Evolutionary conservation across 2,329 filamentous ascomycete species (phyloP).

Genomic region (Pseudogymnoascus sp.): DNA sequence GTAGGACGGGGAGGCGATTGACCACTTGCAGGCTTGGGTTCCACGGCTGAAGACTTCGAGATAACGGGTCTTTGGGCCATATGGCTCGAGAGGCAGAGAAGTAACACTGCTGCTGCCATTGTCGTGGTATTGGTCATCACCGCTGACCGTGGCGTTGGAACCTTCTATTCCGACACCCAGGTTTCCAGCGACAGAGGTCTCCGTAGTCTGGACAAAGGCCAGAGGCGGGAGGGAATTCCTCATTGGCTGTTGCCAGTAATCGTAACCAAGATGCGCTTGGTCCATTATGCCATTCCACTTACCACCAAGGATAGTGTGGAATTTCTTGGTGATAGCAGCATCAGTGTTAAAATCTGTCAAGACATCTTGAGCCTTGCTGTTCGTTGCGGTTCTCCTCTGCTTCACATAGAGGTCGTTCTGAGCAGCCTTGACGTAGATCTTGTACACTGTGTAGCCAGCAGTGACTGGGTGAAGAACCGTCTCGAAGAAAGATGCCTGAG

Average conservation of each 20-base stretch:
- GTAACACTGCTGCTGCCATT: slow-evolving; percentile 47
- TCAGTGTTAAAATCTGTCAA: slow-evolving; percentile 50
- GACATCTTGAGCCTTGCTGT: slow-evolving; percentile 45
- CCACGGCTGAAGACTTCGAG: slow-evolving; percentile 59
- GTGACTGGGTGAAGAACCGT: slow-evolving; percentile 53
- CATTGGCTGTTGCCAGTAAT: slow-evolving; percentile 66
- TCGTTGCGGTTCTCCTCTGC: slow-evolving; percentile 51
- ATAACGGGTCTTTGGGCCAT: slow-evolving; percentile 48
- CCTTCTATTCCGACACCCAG: slow-evolving; percentile 59
- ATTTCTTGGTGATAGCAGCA: slow-evolving; percentile 46
- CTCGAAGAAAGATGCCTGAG: slow-evolving; percentile 55
- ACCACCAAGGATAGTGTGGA: slow-evolving; percentile 50
- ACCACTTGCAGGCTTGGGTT: slow-evolving; percentile 43
- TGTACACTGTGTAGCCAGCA: slow-evolving; percentile 49
- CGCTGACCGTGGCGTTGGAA: slow-evolving; percentile 58
- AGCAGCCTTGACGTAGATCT: slow-evolving; percentile 44
- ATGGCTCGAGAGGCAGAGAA: slow-evolving; percentile 50
- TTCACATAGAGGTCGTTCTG: slow-evolving; percentile 47
- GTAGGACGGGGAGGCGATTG: slow-evolving; percentile 42
- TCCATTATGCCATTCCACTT: slow-evolving; percentile 59
- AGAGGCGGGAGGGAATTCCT: slow-evolving; percentile 57
- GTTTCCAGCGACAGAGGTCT: slow-evolving; percentile 52
- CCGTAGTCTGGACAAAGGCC: slow-evolving; percentile 49
- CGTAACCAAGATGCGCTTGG: slow-evolving; percentile 49
- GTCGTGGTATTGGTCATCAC: slow-evolving; percentile 56